A percentile compares a stretch with the other conserved stretches of the same genome.
Conservation (phyloP, 768 basidiomycete genomes). For the Hypsizygus marmoreus region DNA sequence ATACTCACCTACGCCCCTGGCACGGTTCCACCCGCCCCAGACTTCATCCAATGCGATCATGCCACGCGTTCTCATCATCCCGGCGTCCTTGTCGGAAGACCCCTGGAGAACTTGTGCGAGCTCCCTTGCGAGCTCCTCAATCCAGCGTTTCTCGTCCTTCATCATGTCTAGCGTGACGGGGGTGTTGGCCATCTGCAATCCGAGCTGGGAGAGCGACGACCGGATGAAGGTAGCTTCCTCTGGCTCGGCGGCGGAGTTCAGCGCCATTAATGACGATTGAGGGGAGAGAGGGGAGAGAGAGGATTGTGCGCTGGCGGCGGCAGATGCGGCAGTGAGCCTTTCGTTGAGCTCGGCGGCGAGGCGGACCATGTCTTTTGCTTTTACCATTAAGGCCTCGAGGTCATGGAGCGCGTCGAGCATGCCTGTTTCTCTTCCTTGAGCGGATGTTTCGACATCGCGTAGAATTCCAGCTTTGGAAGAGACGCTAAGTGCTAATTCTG, state of each 20-base stretch:
- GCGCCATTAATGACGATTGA: conserved; percentile 23
- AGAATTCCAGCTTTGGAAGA: conserved; percentile 60
- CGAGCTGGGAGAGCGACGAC: conserved; percentile 86
- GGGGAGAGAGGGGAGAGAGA: conserved; percentile 24
- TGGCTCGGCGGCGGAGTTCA: conserved; percentile 54
- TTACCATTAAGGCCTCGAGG: conserved; percentile 86
- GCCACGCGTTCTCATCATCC: conserved; percentile 79
- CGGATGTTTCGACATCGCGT: conserved; percentile 68
- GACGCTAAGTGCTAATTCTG: neutral
- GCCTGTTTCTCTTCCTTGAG: conserved; percentile 60
- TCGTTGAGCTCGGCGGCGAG: conserved; percentile 88
- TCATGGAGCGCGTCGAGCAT: conserved; percentile 82
- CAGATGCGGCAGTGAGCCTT: conserved; percentile 57
- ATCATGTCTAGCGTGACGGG: conserved; percentile 92
- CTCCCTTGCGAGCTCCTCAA: conserved; percentile 80
- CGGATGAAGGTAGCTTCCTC: conserved; percentile 88
- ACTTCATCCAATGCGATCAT: conserved; percentile 89
- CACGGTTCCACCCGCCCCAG: conserved; percentile 96
- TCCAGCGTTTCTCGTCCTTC: conserved; percentile 77
- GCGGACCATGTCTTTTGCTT: conserved; percentile 91
- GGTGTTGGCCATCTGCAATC: conserved; percentile 72
- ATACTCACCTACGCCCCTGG: conserved; percentile 81
- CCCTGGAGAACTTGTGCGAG: conserved; percentile 71
- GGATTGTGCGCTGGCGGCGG: conserved; percentile 18
- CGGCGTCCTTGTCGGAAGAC: conserved; percentile 33